phyloP scores from a whole-genome alignment of 306 rosid species.

The Nissolia schottii region DNA sequence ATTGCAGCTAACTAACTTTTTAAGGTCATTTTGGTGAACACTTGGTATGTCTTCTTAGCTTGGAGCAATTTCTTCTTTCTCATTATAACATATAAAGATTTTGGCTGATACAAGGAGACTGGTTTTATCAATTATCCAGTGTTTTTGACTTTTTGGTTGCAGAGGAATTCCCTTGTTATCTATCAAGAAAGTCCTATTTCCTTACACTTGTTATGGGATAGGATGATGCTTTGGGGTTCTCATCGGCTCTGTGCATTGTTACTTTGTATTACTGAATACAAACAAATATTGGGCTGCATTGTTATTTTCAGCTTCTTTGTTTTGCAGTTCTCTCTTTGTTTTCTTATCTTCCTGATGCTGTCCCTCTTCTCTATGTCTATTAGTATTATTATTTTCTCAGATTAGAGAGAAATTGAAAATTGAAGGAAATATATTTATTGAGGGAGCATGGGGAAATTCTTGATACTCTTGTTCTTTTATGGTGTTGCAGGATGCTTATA shows the following conservation, averaged over 20 bases:
- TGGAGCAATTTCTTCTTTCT: not conserved
- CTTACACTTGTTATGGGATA: not conserved
- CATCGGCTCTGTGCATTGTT: not conserved
- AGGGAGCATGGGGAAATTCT: not conserved
- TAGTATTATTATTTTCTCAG: not conserved
- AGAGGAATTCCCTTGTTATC: not conserved
- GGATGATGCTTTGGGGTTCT: not conserved
- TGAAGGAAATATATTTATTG: not conserved
- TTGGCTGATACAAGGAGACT: not conserved
- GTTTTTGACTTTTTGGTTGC: not conserved
- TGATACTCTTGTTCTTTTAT: not conserved
- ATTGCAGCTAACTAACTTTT: not conserved
- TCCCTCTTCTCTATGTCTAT: not conserved
- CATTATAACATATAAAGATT: not conserved
- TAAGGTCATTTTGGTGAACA: not conserved
- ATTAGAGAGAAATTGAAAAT: not conserved
- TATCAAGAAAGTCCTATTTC: not conserved
- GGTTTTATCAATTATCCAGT: not conserved
- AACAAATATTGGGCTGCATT: not conserved
- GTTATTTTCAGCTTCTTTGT: not conserved
- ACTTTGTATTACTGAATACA: no score
- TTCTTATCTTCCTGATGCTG: not conserved
- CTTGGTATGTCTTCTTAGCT: not conserved
- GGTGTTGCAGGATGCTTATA: not conserved
- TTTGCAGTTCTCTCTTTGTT: not conserved